phyloP scores from a whole-genome alignment of 1,284 basidiomycete species.

The Leccinum cinnamomeum region DNA sequence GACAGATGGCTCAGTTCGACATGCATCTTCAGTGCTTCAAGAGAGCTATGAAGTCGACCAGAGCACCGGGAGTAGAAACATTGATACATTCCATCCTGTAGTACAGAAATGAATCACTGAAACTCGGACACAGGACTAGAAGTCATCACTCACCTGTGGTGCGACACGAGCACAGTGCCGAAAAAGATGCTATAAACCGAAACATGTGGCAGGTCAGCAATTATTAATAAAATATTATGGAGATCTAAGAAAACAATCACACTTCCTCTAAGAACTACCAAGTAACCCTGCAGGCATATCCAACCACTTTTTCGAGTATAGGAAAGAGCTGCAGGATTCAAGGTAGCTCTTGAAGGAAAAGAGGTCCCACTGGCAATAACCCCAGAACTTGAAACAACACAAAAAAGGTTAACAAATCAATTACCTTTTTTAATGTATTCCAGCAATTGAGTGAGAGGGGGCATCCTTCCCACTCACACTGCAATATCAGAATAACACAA shows the following conservation, averaged over 20 bases:
- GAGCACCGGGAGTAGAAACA: conserved; percentile 32
- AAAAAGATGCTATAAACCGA: conserved; percentile 24
- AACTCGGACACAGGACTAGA: not conserved
- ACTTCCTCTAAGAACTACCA: conserved; percentile 15
- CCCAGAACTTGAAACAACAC: conserved; percentile 1
- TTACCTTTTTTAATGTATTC: conserved; percentile 32
- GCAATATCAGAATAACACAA: conserved; percentile 26
- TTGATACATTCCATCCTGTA: conserved; percentile 30
- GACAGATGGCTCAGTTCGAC: conserved; percentile 35
- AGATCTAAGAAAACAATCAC: not conserved
- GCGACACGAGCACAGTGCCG: conserved; percentile 27
- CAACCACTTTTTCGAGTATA: conserved; percentile 9
- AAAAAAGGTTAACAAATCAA: conserved; percentile 9
- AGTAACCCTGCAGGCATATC: conserved; percentile 21
- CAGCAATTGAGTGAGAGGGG: conserved; percentile 28
- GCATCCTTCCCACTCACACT: conserved; percentile 31
- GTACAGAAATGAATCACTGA: not conserved
- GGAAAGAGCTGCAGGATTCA: conserved; percentile 13
- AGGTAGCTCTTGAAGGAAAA: not conserved
- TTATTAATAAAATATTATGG: not conserved
- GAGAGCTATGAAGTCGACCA: conserved; percentile 27
- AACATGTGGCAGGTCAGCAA: conserved; percentile 10
- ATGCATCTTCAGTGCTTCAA: conserved; percentile 22
- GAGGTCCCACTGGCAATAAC: conserved; percentile 3
- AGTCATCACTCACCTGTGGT: conserved; percentile 15